Base-by-base conservation (phyloP, 2,329 filamentous ascomycete genomes). In the Neofusicoccum parvum region DNA sequence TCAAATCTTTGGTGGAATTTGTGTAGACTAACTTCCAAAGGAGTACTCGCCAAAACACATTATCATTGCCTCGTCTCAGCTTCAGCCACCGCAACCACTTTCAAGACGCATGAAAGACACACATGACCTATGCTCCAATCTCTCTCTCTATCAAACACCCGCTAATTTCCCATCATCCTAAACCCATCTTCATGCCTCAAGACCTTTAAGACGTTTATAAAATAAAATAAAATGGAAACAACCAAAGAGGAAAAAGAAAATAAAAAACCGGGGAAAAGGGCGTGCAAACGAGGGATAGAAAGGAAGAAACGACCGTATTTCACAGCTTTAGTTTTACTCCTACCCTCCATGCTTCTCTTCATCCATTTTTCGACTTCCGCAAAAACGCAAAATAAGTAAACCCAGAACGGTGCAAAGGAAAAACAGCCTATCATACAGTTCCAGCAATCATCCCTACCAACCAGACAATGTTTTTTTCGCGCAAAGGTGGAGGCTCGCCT, bases 91-190 rank as follows among this genome's bases (percentile, higher is more conserved):
- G 32, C 23, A 37, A 20, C 32, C 14, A 60, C 27, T 17, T n/a
- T 32, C 23, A n/a, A 14, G 17, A 36, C 15, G 27, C 27, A 12
- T 12, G 12, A 48, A 20, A 58, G 15, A 60, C 34, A 48, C 43
- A n/a, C 43, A 48, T 43, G 17, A 60, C 41, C 43, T 23, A 39
- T 60, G 56, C 56, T 45, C 56, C 56, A 37, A 48, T 48, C 43
- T 45, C 43, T 48, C 39, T 59, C 41, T 60, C 56, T 60, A 60
- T 60, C 27, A 27, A 60, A 60, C 41, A 60, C 56, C 56, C 43
- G 56, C 43, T 60, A 48, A 60, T 48, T 48, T 48, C 43, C 39
- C 54, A 46, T 59, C 10, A 45, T 37, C 43, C 27, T 37, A 43
- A 48, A 36, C 23, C 54, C 56, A 48, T 48, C 41, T 14, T 48